Evolutionary conservation across 495 filamentous ascomycete genomes (phyloP).

Genomic region (Penicillium verhagenii): DNA sequence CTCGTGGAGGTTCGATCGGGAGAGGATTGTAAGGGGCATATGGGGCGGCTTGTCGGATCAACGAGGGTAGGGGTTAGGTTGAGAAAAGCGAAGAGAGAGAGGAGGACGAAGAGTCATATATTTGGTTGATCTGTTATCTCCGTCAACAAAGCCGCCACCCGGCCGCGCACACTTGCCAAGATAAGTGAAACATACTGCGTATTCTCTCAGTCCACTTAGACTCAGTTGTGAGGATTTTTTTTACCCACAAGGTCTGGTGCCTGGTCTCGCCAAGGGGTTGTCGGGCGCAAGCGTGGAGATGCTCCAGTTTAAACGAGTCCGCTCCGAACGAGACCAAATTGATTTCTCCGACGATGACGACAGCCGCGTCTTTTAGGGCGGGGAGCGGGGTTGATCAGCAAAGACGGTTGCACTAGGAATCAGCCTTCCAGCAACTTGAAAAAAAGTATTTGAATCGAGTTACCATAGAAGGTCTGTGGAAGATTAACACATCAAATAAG

Average conservation of each 20-base stretch:
- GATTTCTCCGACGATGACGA: constrained; percentile 18
- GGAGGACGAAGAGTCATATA: constrained; percentile 1
- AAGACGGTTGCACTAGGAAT: neutral
- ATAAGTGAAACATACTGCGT: constrained; percentile 13
- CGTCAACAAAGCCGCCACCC: constrained; percentile 9
- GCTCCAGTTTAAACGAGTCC: constrained; percentile 11
- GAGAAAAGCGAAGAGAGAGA: neutral
- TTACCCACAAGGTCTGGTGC: neutral
- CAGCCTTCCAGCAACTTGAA: constrained; percentile 1
- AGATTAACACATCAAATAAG: neutral
- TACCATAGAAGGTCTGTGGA: constrained; percentile 1
- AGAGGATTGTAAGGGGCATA: constrained; percentile 79
- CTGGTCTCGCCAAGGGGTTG: neutral
- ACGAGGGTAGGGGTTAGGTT: neutral
- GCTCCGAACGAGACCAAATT: neutral
- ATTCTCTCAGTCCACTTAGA: neutral
- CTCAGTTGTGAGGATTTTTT: too few species aligned
- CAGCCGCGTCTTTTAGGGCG: constrained; percentile 7
- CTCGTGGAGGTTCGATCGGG: constrained; percentile 63
- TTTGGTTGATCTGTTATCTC: constrained; percentile 8
- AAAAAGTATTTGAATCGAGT: neutral
- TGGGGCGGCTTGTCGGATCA: neutral
- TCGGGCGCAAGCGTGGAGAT: constrained; percentile 5
- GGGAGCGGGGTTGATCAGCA: constrained; percentile 18
- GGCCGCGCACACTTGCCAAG: constrained; percentile 15